A percentile compares a stretch with the other conserved stretches of the same genome.
These are phyloP conservation scores for Stemphylium vesicarium DNA, from an alignment of 2,329 filamentous ascomycete genomes.

Conservation along the genomic window DNA sequence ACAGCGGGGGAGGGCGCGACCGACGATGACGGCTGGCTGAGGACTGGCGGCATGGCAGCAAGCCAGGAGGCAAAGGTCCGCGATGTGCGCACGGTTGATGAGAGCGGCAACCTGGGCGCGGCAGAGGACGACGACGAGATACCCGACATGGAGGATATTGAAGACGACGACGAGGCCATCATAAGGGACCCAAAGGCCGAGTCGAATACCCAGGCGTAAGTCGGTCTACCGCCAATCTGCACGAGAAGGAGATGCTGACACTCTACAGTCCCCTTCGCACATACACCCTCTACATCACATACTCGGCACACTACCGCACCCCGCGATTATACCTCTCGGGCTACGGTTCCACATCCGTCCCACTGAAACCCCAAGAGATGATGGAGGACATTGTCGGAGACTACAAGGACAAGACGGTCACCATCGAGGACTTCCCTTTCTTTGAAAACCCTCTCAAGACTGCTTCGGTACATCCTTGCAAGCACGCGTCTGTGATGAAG, in stretches of 20 bases:
- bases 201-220: constrained; percentile 62
- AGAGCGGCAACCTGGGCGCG: constrained; percentile 84
- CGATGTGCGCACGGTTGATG: constrained; percentile 87
- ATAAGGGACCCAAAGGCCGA: constrained; percentile 68
- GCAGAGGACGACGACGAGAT: constrained; percentile 78
- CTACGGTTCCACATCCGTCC: constrained; percentile 79
- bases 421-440: constrained; percentile 95
- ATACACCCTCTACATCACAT: constrained; percentile 99
- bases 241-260: constrained; percentile 17
- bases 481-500: constrained; percentile 98
- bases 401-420: constrained; percentile 98
- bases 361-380: constrained; percentile 83
- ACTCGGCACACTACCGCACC: constrained; percentile 95
- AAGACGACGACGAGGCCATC: constrained; percentile 92
- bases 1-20: constrained; percentile 55
- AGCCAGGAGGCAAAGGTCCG: constrained; percentile 76
- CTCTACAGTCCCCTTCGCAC: constrained; percentile 75
- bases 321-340: constrained; percentile 94
- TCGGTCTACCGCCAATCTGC: constrained; percentile 13
- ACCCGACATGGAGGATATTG: constrained; percentile 97
- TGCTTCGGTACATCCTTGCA: constrained; percentile 95
- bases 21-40: constrained; percentile 87
- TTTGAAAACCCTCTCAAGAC: constrained; percentile 92
- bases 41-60: constrained; percentile 79
- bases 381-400: constrained; percentile 97